Evolutionary conservation across 208 protist genomes (phyloP).

Genomic region (Strigomonas galati): DNA sequence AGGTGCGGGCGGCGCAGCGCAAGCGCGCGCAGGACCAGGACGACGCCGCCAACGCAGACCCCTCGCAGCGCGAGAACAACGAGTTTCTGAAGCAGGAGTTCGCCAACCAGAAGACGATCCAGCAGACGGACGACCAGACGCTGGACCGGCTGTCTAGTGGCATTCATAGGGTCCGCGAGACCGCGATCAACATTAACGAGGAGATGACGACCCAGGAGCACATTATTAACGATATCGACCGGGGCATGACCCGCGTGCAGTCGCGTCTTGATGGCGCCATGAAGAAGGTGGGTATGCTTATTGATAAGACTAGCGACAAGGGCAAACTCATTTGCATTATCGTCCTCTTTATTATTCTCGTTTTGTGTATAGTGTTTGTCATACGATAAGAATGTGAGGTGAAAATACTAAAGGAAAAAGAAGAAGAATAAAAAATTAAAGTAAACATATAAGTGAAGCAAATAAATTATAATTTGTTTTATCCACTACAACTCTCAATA

Average conservation of each 20-base stretch:
- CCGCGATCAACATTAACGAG: conserved; percentile 64
- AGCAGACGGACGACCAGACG: conserved; percentile 66
- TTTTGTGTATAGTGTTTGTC: conserved; percentile 63
- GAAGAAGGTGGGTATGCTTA: conserved; percentile 66
- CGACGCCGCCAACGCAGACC: conserved; percentile 17
- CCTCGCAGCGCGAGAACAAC: conserved; percentile 43
- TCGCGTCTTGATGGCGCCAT: conserved; percentile 61
- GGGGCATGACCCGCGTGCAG: conserved; percentile 69
- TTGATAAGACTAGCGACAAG: conserved; percentile 75
- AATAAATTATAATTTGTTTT: no score
- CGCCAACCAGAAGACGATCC: conserved; percentile 47
- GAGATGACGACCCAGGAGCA: conserved; percentile 82
- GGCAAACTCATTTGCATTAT: conserved; percentile 80
- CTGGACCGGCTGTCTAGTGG: conserved; percentile 66
- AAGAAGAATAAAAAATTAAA: no score
- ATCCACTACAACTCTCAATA: no score
- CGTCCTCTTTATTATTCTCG: conserved; percentile 65
- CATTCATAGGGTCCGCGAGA: conserved; percentile 66
- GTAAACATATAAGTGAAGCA: no score
- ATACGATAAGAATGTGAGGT: conserved; percentile 34
- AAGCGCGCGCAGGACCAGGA: conserved; percentile 29
- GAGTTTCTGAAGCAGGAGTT: conserved; percentile 71
- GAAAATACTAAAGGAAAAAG: no score
- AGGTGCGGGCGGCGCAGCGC: conserved; percentile 42
- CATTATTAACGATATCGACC: conserved; percentile 74